Evolutionary conservation across 75 land plant species (phyloP).

Genomic region (Sequoiadendron giganteum): DNA sequence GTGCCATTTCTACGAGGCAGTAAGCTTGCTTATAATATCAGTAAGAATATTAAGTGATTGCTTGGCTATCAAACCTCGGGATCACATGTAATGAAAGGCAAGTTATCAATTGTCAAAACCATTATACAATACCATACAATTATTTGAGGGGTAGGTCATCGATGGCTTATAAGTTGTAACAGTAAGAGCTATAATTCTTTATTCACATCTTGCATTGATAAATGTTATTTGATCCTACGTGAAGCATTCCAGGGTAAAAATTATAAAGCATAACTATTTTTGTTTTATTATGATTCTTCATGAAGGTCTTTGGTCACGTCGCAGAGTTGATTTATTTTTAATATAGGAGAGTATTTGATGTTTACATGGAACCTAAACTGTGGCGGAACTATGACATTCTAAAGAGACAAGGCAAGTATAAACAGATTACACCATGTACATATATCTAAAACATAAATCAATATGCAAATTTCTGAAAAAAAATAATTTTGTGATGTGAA

Average conservation of each 20-base stretch:
- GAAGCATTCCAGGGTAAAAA: neutral
- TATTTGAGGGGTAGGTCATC: neutral
- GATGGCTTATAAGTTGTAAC: constrained; percentile 1
- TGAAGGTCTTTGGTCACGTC: neutral
- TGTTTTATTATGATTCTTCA: neutral
- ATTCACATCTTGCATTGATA: neutral
- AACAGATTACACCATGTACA: neutral
- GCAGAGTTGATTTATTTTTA: neutral
- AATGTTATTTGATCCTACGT: neutral
- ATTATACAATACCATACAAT: neutral
- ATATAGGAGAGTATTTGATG: too few relatives aligned
- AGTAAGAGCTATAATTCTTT: neutral
- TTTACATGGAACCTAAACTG: neutral
- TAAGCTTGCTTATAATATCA: neutral
- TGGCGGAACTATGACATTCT: neutral
- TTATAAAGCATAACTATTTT: neutral
- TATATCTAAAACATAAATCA: neutral
- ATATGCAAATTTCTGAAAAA: neutral
- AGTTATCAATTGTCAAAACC: neutral
- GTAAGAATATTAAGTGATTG: neutral
- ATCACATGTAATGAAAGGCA: neutral
- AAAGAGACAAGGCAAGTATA: neutral
- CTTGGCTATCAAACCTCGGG: neutral
- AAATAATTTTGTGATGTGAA: neutral
- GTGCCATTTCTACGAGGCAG: neutral